Conservation (phyloP, 331 rosid species). For the Malus hybrid region DNA sequence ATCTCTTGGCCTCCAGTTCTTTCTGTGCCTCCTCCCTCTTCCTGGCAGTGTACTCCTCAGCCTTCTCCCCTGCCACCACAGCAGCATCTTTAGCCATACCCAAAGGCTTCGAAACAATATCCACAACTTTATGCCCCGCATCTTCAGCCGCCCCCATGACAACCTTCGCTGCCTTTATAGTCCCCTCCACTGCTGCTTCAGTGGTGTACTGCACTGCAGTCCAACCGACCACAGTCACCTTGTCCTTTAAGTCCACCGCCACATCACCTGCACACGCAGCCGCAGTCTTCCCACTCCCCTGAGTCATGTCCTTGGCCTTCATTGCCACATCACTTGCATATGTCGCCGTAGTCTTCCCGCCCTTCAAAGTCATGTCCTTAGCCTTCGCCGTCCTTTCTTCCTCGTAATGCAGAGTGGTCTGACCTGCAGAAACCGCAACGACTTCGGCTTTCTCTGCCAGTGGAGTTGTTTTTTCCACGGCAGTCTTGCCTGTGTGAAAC, state of each 20-base stretch:
- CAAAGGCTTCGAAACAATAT: slow-evolving; percentile 44
- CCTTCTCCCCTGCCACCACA: slow-evolving; percentile 47
- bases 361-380: slow-evolving; percentile 31
- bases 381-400: slow-evolving; percentile 36
- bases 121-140: slow-evolving; percentile 42
- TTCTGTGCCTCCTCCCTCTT: slow-evolving; percentile 63
- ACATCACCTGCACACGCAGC: slow-evolving; percentile 32
- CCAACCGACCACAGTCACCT: slow-evolving; percentile 56
- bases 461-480: slow-evolving; percentile 30
- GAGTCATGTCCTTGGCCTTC: slow-evolving; percentile 29
- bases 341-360: slow-evolving; percentile 20
- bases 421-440: slow-evolving; percentile 20
- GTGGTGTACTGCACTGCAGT: slow-evolving; percentile 52
- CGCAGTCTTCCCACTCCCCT: slow-evolving; percentile 37
- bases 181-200: slow-evolving; percentile 53
- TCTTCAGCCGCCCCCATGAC: slow-evolving; percentile 54
- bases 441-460: slow-evolving; percentile 22
- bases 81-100: slow-evolving; percentile 43
- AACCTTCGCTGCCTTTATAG: slow-evolving; percentile 34
- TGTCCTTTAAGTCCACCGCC: slow-evolving; percentile 65
- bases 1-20: slow-evolving; percentile 28
- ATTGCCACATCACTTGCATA: neutral
- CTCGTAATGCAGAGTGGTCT: slow-evolving; percentile 22
- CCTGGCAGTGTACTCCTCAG: slow-evolving; percentile 59
- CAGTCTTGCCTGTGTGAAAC: slow-evolving; percentile 3